These are phyloP conservation scores for Neoboletus magnificus DNA, from an alignment of 768 basidiomycete species.

Conservation along the genomic window DNA sequence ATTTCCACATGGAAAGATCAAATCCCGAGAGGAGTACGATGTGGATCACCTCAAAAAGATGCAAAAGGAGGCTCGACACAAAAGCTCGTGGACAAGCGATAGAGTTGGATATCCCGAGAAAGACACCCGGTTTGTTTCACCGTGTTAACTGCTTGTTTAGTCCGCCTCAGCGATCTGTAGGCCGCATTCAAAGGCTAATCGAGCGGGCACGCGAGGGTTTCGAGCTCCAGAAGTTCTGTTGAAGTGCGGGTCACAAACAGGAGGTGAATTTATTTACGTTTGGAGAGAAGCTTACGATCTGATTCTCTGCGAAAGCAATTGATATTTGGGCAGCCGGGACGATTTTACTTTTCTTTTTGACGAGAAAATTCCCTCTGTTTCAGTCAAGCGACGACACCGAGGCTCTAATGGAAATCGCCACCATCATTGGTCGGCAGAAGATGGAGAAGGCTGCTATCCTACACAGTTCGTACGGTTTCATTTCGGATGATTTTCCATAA, in stretches of 20 bases:
- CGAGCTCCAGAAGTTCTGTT: slow-evolving; percentile 94
- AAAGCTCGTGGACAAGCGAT: slow-evolving; percentile 54
- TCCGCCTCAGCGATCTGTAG: slow-evolving; percentile 34
- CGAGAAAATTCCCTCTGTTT: slow-evolving; percentile 90
- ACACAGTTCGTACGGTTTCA: slow-evolving; percentile 63
- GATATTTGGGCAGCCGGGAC: slow-evolving; percentile 96
- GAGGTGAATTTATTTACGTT: slow-evolving; percentile 54
- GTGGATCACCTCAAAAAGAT: slow-evolving; percentile 49
- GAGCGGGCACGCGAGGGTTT: slow-evolving; percentile 96
- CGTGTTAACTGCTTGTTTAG: neutral
- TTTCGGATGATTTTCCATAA: slow-evolving; percentile 2
- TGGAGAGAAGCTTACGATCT: slow-evolving; percentile 1
- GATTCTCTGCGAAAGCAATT: slow-evolving; percentile 57
- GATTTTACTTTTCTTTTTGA: slow-evolving; percentile 90
- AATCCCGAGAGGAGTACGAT: slow-evolving; percentile 43
- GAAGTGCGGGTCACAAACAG: slow-evolving; percentile 91
- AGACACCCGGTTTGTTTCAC: slow-evolving; percentile 56
- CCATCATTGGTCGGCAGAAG: slow-evolving; percentile 74
- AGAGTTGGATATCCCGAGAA: slow-evolving; percentile 76
- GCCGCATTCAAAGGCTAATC: slow-evolving; percentile 86
- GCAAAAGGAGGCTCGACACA: slow-evolving; percentile 59
- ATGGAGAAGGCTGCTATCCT: slow-evolving; percentile 86
- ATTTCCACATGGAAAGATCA: slow-evolving; percentile 67
- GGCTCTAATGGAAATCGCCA: slow-evolving; percentile 91
- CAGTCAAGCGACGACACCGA: slow-evolving; percentile 93